Evolutionary conservation across 371 early-diverging fungal genomes (phyloP).

Genomic region (Lichtheimia ornata): DNA sequence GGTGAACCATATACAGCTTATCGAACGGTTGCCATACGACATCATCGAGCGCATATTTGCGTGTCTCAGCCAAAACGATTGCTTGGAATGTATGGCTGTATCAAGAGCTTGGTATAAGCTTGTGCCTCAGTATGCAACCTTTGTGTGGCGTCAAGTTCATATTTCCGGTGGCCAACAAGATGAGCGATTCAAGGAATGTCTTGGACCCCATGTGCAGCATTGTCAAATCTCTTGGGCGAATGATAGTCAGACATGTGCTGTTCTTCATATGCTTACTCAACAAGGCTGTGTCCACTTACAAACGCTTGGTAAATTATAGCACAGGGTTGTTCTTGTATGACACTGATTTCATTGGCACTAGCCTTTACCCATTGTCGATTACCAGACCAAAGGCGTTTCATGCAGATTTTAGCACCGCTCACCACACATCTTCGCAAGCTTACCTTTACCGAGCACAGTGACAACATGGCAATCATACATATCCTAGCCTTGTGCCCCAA

Average conservation of each 20-base stretch:
- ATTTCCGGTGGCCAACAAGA: background rate
- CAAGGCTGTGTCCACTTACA: background rate
- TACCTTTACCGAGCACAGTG: constrained; percentile 16
- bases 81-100: constrained; percentile 7
- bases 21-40: background rate
- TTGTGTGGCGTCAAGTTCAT: background rate
- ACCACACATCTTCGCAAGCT: constrained; percentile 16
- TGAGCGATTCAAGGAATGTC: background rate
- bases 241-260: background rate
- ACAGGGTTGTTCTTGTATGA: background rate
- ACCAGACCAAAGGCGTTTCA: constrained; percentile 3
- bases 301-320: background rate
- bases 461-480: constrained; percentile 15
- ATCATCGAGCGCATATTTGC: constrained; percentile 3
- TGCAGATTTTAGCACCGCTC: constrained; percentile 7
- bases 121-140: background rate
- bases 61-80: background rate
- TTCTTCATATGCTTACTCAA: background rate
- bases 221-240: background rate
- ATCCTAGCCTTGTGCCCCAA: background rate
- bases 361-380: background rate
- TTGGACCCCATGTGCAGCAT: constrained; percentile 5
- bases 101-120: constrained; percentile 2
- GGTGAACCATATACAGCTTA: too few relatives aligned
- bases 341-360: background rate